Conservation (phyloP, 768 basidiomycete genomes). For the Lyophyllum atratum region DNA sequence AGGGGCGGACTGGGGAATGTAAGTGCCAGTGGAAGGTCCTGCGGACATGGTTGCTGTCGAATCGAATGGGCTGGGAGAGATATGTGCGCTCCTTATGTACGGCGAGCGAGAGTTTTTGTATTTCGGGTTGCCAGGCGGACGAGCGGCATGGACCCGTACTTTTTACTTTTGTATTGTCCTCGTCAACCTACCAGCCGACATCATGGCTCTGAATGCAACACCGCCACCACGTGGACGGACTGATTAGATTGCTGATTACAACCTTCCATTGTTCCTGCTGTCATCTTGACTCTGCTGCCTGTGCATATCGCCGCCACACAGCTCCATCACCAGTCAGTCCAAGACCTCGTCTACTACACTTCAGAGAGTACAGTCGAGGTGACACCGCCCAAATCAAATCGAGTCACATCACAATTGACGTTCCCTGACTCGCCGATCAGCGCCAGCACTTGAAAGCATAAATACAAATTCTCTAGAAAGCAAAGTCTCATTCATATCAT, state of each 20-base stretch:
- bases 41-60: conserved; percentile 8
- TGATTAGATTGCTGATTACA: conserved; percentile 4
- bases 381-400: conserved; percentile 8
- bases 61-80: neutral
- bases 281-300: neutral
- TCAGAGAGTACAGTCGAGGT: neutral
- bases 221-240: conserved; percentile 10
- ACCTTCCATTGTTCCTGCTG: neutral
- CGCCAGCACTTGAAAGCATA: no score
- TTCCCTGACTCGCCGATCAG: conserved; percentile 23
- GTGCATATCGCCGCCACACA: neutral
- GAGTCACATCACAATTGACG: conserved; percentile 14
- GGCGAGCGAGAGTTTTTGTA: conserved; percentile 17
- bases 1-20: conserved; percentile 9
- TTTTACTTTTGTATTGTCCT: neutral
- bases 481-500: conserved; percentile 27
- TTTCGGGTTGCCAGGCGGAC: conserved; percentile 14
- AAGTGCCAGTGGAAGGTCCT: conserved; percentile 21
- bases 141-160: conserved; percentile 6
- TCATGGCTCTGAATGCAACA: conserved; percentile 4
- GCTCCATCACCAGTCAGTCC: neutral
- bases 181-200: no score
- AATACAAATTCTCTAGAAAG: conserved; percentile 2
- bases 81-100: neutral
- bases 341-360: neutral